phyloP scores from a whole-genome alignment of 306 rosid species.

The Cicer pinnatifidum region DNA sequence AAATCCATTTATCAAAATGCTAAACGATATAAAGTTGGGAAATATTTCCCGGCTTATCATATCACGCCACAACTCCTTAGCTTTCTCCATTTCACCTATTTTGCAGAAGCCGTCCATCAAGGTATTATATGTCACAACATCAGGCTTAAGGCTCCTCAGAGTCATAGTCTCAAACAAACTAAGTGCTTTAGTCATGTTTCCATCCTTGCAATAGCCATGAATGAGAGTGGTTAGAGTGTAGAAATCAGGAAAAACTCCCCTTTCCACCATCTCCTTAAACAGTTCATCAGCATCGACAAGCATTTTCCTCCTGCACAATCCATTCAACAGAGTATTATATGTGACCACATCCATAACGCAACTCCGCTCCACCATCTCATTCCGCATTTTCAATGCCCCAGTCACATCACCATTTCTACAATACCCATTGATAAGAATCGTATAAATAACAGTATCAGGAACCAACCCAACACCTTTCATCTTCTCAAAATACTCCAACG shows the following conservation, averaged over 20 bases:
- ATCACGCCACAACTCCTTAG: constrained; percentile 76
- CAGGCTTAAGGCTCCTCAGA: constrained; percentile 72
- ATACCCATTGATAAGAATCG: constrained; percentile 85
- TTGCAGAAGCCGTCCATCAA: constrained; percentile 90
- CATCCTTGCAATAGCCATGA: constrained; percentile 76
- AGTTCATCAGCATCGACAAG: constrained; percentile 72
- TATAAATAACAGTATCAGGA: constrained; percentile 83
- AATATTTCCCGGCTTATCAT: constrained; percentile 61
- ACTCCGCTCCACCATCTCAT: constrained; percentile 77
- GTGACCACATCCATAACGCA: constrained; percentile 80
- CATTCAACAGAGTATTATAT: constrained; percentile 79
- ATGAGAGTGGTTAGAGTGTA: constrained; percentile 85
- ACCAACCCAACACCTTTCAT: constrained; percentile 69
- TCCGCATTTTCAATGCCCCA: constrained; percentile 72
- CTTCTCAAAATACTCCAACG: constrained; percentile 60
- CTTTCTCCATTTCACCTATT: constrained; percentile 77
- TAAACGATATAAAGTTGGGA: constrained; percentile 72
- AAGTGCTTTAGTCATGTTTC: constrained; percentile 73
- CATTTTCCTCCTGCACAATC: constrained; percentile 75
- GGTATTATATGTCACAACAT: constrained; percentile 77
- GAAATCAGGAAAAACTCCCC: constrained; percentile 88
- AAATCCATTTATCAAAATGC: constrained; percentile 79
- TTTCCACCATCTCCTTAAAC: constrained; percentile 80
- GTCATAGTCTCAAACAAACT: constrained; percentile 65
- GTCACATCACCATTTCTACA: constrained; percentile 65